Percentiles rank a stretch among this genome's conserved stretches.
These are phyloP conservation scores for Aspergillus sergii DNA, from an alignment of 2,329 filamentous ascomycete genomes.

Conservation along the genomic window DNA sequence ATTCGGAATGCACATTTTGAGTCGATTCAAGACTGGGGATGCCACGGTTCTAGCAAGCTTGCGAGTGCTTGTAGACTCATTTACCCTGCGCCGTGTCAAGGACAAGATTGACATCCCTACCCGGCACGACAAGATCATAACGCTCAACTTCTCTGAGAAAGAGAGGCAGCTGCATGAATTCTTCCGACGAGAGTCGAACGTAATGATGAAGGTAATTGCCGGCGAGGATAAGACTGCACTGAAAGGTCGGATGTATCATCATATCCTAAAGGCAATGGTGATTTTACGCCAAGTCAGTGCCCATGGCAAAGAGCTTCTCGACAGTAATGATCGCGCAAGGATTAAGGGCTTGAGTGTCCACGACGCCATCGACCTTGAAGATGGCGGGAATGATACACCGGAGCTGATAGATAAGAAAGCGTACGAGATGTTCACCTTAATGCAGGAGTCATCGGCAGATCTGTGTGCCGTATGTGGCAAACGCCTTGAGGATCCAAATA, in stretches of 20 bases:
- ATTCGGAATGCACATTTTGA: constrained; percentile 79
- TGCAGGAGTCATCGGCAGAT: constrained; percentile 79
- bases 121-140: constrained; percentile 71
- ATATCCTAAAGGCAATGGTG: constrained; percentile 88
- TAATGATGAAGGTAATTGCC: constrained; percentile 76
- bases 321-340: constrained; percentile 76
- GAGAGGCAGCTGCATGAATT: constrained; percentile 80
- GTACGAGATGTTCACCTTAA: constrained; percentile 81
- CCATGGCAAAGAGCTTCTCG: constrained; percentile 88
- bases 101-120: constrained; percentile 83
- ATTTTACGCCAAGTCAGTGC: constrained; percentile 88
- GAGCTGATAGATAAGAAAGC: constrained; percentile 69
- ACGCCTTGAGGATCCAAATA: constrained; percentile 58
- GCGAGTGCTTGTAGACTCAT: constrained; percentile 87
- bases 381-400: constrained; percentile 66
- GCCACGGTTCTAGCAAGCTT: constrained; percentile 78
- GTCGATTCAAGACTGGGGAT: constrained; percentile 85
- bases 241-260: constrained; percentile 86
- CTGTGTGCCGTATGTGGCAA: constrained; percentile 70
- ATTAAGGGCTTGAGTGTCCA: constrained; percentile 80
- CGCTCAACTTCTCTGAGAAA: constrained; percentile 72
- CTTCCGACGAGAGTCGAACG: constrained; percentile 78
- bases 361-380: constrained; percentile 86
- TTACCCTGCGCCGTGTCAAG: constrained; percentile 88
- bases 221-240: constrained; percentile 66